Base-by-base conservation (phyloP, 129 eudicot species). In the Kitagawia praeruptora region DNA sequence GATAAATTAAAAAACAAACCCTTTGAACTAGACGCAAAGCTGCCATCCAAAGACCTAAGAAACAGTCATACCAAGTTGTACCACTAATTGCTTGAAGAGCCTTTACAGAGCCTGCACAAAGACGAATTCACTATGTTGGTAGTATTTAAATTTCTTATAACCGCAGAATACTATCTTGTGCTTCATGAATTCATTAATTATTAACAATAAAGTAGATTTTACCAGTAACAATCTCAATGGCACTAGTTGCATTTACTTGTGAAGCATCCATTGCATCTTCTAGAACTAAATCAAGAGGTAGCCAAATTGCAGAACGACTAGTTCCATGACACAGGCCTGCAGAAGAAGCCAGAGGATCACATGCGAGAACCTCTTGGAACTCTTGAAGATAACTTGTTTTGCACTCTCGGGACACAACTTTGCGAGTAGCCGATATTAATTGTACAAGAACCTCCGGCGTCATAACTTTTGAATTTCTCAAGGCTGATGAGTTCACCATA, bases 31-130 rank as follows among this genome's bases (percentile, higher is more conserved):
- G 93, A 45, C 97, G 91, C 66, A 95, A 88, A 77, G 99, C 93
- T 13, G 99, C 93, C 91, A 92, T 87, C 99, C 99, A 95, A 84
- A 95, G 96, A 76, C 96, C 96, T 44, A 95, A 89, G 85, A 95
- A 95, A 45, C 86, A 82, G 77, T 92, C 96, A 82, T 92, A 91
- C 99, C 99, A 95, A 74, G 93, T 80, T 66, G 87, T 85, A 5
- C 93, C 90, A 81, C 90, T 92, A 47, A 89, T 77, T 74, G 97
- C 99, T 83, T 90, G 91, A 83, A 95, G 97, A 79, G 96, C 84
- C 81, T 87, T 95, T 40, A 95, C 91, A 47, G 87, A 81, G 82
- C 97, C 98, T 94, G 89, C 77, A 84, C 49, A 56, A 54, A 42
- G 34, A 71, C 41, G 80, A 63, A 34, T 58, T 70, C 61, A 25